Evolutionary conservation across 129 eudicot species (phyloP), one percentile per base, ranked within the genome.

Genomic region (Pseudognaphalium luteoalbum): DNA sequence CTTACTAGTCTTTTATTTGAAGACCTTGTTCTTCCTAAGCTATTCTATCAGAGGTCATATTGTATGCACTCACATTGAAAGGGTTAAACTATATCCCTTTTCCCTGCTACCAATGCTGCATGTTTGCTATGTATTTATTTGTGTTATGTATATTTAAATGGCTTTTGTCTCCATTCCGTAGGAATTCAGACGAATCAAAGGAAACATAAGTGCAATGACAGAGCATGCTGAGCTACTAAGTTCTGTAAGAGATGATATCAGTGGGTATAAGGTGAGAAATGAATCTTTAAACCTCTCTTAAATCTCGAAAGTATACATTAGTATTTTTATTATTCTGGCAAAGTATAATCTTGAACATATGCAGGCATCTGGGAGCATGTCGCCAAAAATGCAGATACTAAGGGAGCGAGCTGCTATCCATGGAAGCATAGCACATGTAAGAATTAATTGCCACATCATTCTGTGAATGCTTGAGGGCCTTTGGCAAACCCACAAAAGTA

Each of bases 221-320:
- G 99, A 94, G 82, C 99, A 94, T 63, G 99, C 99, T 9, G 99
- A 94, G 86, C 99, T 94, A 34, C 88, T 94, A 61, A 87, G 88
- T 74, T 94, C 99, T 79, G 97, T 94, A 60, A 83, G 99, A 82
- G 99, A 94, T 75, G 96, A 91, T 83, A 94, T 91, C 81, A 94
- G 96, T 72, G 99, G 89, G 73, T 94, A 86, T 87, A 94, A 89
- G 97, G 97, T 94, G 82, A 57, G 84, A 41, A 34, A 61, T 56
- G 15, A 64, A 71, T 39, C 9, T 81, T 52, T 9, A 58, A 58
- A 42, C 41, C 56, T 37, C 44, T 22, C 20, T 35, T 17, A 15
- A 41, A n/a, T 25, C 21, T 35, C 14, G 4, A 51, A 15, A 10
- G 71, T 8, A 33, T 4, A 65, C 1, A 25, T 25, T n/a, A n/a